Evolutionary conservation across 1,139 yeast species (phyloP).

Genomic region (Blastobotrys buckinghamii): DNA sequence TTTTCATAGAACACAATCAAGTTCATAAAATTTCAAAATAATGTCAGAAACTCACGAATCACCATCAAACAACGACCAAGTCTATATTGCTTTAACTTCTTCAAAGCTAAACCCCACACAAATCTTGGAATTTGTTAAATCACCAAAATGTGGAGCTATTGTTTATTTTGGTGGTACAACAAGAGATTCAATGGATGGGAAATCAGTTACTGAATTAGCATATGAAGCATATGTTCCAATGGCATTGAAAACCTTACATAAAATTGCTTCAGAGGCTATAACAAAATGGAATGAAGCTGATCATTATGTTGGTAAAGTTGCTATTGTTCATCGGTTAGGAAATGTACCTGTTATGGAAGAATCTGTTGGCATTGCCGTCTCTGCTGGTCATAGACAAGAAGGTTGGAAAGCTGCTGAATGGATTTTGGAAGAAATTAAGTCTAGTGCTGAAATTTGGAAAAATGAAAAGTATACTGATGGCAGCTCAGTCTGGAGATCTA

Average conservation of each 20-base stretch:
- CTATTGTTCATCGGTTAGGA: slow-evolving; percentile 42
- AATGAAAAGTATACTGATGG: slow-evolving; percentile 40
- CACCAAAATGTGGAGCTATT: slow-evolving; percentile 41
- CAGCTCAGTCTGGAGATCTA: slow-evolving; percentile 36
- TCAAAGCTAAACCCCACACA: slow-evolving; percentile 11
- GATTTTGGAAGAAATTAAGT: slow-evolving; percentile 41
- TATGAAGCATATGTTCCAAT: slow-evolving; percentile 42
- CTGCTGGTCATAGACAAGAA: slow-evolving; percentile 42
- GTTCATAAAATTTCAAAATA: neutral
- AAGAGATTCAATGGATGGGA: slow-evolving; percentile 38
- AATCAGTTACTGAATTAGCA: slow-evolving; percentile 35
- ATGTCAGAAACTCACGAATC: neutral
- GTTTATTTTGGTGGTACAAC: slow-evolving; percentile 46
- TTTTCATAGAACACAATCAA: neutral
- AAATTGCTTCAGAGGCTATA: slow-evolving; percentile 35
- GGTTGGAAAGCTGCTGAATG: slow-evolving; percentile 44
- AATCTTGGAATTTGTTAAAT: slow-evolving; percentile 26
- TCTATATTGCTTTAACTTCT: slow-evolving; percentile 12
- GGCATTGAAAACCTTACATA: slow-evolving; percentile 35
- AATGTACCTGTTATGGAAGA: slow-evolving; percentile 43
- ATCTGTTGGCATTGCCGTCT: slow-evolving; percentile 41
- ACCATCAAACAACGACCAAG: slow-evolving; percentile 2
- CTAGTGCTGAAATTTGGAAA: slow-evolving; percentile 45
- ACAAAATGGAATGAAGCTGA: slow-evolving; percentile 20
- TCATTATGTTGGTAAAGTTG: slow-evolving; percentile 32